Conservation (phyloP, 129 eudicot species). For the Centaurea solstitialis region DNA sequence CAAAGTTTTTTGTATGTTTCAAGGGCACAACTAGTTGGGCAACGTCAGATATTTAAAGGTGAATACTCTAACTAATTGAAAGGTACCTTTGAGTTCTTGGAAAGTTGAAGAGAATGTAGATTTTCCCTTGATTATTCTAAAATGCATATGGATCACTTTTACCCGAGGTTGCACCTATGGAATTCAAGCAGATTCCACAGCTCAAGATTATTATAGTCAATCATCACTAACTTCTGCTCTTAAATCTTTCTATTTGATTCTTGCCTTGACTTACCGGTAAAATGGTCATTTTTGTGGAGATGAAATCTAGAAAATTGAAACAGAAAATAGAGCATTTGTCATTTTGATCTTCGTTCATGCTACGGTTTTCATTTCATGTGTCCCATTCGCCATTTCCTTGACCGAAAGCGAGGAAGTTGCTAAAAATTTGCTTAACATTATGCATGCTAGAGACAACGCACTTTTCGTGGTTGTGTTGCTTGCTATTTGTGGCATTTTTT, state of each 20-base stretch:
- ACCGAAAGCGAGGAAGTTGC: background rate
- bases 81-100: background rate
- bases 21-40: background rate
- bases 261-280: background rate
- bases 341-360: background rate
- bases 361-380: background rate
- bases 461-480: no score
- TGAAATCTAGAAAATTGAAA: background rate
- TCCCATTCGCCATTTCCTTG: background rate
- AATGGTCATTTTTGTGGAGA: background rate
- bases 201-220: slow-evolving; percentile 58
- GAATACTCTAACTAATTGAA: no score
- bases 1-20: background rate
- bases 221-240: slow-evolving; percentile 3
- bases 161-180: slow-evolving; percentile 88
- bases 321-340: no score
- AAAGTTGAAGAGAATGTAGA: background rate
- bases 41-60: background rate
- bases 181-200: slow-evolving; percentile 80
- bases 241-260: background rate
- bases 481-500: no score
- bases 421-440: no score
- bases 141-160: slow-evolving; percentile 19
- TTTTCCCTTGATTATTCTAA: no score
- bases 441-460: no score